These are phyloP conservation scores for Zelopaecilomyces penicillatus DNA, from an alignment of 2,329 filamentous ascomycete genomes.

Conservation along the genomic window DNA sequence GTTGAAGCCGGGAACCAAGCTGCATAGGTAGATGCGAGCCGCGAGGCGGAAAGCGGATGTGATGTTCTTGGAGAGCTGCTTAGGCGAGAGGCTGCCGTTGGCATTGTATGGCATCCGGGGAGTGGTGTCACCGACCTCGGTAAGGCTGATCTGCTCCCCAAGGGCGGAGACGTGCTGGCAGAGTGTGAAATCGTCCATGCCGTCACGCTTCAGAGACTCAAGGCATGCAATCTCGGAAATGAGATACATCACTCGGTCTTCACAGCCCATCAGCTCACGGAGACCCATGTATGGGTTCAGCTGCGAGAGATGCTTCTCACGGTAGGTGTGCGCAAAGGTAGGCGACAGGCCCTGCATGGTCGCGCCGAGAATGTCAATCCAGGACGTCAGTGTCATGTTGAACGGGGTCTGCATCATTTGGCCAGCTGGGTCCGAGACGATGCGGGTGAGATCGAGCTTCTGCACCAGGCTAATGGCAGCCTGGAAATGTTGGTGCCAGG, in stretches of 20 bases:
- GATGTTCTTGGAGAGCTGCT: slow-evolving; percentile 80
- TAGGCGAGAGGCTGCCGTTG: slow-evolving; percentile 69
- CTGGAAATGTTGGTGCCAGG: slow-evolving; percentile 96
- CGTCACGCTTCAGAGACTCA: slow-evolving; percentile 74
- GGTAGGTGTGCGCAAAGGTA: slow-evolving; percentile 87
- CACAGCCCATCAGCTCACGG: slow-evolving; percentile 92
- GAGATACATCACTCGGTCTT: slow-evolving; percentile 94
- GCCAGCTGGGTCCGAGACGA: slow-evolving; percentile 54
- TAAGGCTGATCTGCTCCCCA: slow-evolving; percentile 75
- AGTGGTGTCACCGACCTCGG: slow-evolving; percentile 55
- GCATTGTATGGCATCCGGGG: slow-evolving; percentile 55
- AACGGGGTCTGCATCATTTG: slow-evolving; percentile 58
- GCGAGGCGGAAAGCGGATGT: slow-evolving; percentile 85
- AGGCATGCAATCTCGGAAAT: slow-evolving; percentile 97
- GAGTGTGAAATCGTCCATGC: slow-evolving; percentile 76
- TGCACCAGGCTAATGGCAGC: slow-evolving; percentile 78
- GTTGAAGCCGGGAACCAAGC: slow-evolving; percentile 80
- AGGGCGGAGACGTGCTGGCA: slow-evolving; percentile 87
- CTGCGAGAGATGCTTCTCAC: slow-evolving; percentile 77
- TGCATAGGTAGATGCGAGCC: slow-evolving; percentile 94
- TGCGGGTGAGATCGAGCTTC: slow-evolving; percentile 69
- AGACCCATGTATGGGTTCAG: slow-evolving; percentile 60
- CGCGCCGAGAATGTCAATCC: slow-evolving; percentile 95
- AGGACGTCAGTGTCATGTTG: slow-evolving; percentile 89
- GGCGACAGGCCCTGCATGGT: slow-evolving; percentile 85